Evolutionary conservation across 805 yeast species (phyloP).

Genomic region (Scheffersomyces lignosus): DNA sequence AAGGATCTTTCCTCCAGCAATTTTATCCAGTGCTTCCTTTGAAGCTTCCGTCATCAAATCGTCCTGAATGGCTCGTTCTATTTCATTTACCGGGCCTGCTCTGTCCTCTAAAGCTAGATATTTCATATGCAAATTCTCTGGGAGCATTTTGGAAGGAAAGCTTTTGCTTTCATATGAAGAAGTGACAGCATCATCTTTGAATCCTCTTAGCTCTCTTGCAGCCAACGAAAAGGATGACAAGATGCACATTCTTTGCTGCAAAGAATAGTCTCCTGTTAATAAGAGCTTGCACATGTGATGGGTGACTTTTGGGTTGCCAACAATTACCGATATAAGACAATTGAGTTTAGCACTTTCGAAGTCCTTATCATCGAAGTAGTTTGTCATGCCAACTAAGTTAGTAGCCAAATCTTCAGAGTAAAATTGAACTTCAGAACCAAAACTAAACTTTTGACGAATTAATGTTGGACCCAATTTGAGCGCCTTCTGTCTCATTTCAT

Average conservation of each 20-base stretch:
- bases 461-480: slow-evolving; percentile 56
- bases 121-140: slow-evolving; percentile 45
- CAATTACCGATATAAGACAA: slow-evolving; percentile 63
- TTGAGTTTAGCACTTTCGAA: slow-evolving; percentile 70
- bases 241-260: slow-evolving; percentile 73
- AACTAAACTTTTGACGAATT: slow-evolving; percentile 60
- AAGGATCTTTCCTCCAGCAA: slow-evolving; percentile 42
- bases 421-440: slow-evolving; percentile 60
- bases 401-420: slow-evolving; percentile 57
- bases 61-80: slow-evolving; percentile 27
- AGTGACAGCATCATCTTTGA: slow-evolving; percentile 48
- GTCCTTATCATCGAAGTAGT: slow-evolving; percentile 53
- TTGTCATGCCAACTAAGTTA: slow-evolving; percentile 52
- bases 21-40: slow-evolving; percentile 29
- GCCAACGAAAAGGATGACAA: slow-evolving; percentile 68
- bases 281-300: slow-evolving; percentile 48
- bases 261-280: slow-evolving; percentile 71
- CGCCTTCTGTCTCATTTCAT: slow-evolving; percentile 50
- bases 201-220: slow-evolving; percentile 71
- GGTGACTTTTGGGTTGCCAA: slow-evolving; percentile 46
- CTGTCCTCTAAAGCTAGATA: slow-evolving; percentile 29
- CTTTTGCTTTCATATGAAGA: slow-evolving; percentile 27
- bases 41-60: slow-evolving; percentile 31
- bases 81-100: slow-evolving; percentile 14
- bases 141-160: slow-evolving; percentile 45